Evolutionary conservation across 352 stramenopile genomes (phyloP).

Genomic region (Phytophthora niederhauseri): DNA sequence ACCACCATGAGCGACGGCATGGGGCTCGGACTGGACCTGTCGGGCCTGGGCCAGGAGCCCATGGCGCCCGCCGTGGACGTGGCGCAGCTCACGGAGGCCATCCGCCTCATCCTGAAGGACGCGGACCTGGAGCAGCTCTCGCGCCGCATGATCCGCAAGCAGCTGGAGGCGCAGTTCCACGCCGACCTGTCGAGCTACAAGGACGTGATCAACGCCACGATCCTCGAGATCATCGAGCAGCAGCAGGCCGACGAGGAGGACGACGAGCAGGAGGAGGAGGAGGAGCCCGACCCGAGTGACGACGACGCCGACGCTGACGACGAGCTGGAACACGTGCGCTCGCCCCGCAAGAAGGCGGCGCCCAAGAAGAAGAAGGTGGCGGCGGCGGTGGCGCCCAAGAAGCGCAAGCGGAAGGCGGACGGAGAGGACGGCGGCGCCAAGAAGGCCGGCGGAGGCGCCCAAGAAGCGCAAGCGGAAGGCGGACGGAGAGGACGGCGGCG

Average conservation of each 20-base stretch:
- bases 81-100: constrained; percentile 66
- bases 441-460: constrained; percentile 41
- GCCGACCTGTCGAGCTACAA: constrained; percentile 83
- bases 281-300: constrained; percentile 56
- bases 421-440: constrained; percentile 24
- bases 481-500: constrained; percentile 23
- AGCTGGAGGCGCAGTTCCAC: constrained; percentile 81
- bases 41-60: constrained; percentile 49
- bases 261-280: constrained; percentile 50
- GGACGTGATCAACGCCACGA: constrained; percentile 84
- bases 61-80: constrained; percentile 56
- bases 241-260: constrained; percentile 74
- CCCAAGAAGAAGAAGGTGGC: constrained; percentile 77
- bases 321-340: constrained; percentile 40
- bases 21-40: constrained; percentile 64
- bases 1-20: constrained; percentile 63
- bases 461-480: constrained; percentile 64
- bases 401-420: constrained; percentile 54
- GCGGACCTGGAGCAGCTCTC: constrained; percentile 87
- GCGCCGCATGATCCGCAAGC: constrained; percentile 87
- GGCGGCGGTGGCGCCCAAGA: constrained; percentile 47
- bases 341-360: constrained; percentile 39
- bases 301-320: constrained; percentile 49
- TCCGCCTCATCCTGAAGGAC: constrained; percentile 78
- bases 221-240: constrained; percentile 82